Conservation (phyloP, 371 early-diverging fungal genomes). For the Mortierella sp. region DNA sequence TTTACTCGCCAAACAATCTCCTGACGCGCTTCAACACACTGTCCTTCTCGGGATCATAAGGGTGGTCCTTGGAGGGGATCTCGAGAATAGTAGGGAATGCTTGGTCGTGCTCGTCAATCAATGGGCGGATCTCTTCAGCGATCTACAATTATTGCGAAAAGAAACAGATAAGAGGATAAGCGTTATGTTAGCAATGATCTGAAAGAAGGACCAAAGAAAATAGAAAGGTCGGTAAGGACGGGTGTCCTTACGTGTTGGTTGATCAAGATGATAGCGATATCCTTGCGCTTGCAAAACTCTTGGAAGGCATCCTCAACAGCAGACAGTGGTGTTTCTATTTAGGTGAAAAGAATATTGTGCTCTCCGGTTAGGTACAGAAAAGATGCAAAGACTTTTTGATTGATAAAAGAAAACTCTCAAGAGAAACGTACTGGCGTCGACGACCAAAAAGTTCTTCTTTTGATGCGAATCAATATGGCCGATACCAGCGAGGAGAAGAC, state of each 20-base stretch:
- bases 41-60: conserved; percentile 94
- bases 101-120: conserved; percentile 91
- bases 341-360: not conserved
- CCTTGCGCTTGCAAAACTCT: conserved; percentile 93
- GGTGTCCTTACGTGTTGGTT: conserved; percentile 88
- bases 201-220: not conserved
- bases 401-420: not conserved
- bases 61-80: conserved; percentile 99
- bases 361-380: not conserved
- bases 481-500: conserved; percentile 96
- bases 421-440: conserved; percentile 86
- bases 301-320: conserved; percentile 92
- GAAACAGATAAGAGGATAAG: not conserved
- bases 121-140: conserved; percentile 93
- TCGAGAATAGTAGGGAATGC: conserved; percentile 98
- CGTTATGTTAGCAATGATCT: not conserved
- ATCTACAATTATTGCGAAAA: conserved; percentile 66
- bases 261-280: conserved; percentile 98
- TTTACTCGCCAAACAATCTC: conserved; percentile 79
- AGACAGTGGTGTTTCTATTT: conserved; percentile 90
- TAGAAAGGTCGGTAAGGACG: not conserved
- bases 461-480: conserved; percentile 92
- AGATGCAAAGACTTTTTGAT: not conserved
- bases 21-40: conserved; percentile 97
- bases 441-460: conserved; percentile 95